phyloP scores from a whole-genome alignment of 495 filamentous ascomycete genomes.

The Aspergillus sclerotiicarbonarius region DNA sequence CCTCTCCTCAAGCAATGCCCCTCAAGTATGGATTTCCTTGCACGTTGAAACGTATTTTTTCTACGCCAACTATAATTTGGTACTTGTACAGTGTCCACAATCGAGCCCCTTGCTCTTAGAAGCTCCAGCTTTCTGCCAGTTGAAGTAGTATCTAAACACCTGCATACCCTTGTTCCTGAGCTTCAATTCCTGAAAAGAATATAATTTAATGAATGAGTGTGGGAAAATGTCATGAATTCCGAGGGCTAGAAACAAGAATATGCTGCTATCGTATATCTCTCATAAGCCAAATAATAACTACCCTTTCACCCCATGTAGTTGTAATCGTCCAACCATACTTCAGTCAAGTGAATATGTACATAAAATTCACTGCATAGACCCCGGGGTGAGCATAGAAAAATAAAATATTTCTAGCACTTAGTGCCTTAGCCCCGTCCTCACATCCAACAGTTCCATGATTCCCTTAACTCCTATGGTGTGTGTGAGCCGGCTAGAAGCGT shows the following conservation, averaged over 20 bases:
- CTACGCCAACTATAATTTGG: not conserved
- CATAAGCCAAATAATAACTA: not conserved
- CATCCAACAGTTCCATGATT: not conserved
- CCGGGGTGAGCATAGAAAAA: not conserved
- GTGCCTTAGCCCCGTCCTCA: not conserved
- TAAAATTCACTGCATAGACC: not conserved
- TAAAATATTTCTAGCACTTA: not conserved
- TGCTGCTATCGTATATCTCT: not conserved
- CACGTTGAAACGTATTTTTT: not conserved
- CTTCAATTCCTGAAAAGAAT: not conserved
- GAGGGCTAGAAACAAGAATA: not conserved
- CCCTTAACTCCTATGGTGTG: not conserved
- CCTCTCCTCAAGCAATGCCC: not conserved
- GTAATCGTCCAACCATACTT: too few relatives aligned
- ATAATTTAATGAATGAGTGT: not conserved
- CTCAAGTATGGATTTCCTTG: not conserved
- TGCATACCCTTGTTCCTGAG: not conserved
- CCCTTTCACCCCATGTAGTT: too few relatives aligned
- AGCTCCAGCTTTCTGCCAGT: not conserved
- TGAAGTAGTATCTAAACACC: not conserved
- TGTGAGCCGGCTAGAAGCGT: conserved; percentile 23
- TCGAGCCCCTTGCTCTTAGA: not conserved
- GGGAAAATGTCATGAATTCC: not conserved
- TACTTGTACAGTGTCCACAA: not conserved
- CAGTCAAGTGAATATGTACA: not conserved